Evolutionary conservation across 257 asterid genomes (phyloP).

Genomic region (Nicotiana benthamiana): DNA sequence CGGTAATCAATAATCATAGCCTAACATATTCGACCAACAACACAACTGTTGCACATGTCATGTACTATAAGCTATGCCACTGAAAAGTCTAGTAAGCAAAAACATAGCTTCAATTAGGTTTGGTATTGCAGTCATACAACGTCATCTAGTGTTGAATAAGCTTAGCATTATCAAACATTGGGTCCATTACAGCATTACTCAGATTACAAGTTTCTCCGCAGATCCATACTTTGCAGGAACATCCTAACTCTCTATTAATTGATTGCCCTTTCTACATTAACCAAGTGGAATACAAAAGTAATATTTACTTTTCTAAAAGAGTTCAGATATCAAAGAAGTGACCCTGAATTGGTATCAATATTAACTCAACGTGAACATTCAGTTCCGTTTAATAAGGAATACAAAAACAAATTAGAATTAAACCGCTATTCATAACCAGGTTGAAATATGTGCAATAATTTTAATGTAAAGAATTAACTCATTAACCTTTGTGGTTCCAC

Average conservation of each 20-base stretch:
- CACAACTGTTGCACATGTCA: not conserved
- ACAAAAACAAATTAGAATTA: not conserved
- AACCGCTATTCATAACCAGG: not conserved
- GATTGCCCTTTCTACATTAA: not conserved
- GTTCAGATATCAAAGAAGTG: not conserved
- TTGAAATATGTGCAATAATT: not conserved
- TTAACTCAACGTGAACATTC: not conserved
- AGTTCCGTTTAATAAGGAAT: not conserved
- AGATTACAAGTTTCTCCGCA: not conserved
- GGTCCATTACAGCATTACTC: not conserved
- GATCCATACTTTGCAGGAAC: not conserved
- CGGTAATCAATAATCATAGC: not conserved
- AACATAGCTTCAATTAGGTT: not conserved
- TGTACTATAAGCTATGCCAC: not conserved
- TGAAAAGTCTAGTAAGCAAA: not conserved
- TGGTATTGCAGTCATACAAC: not conserved
- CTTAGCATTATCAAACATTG: not conserved
- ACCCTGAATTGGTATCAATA: not conserved
- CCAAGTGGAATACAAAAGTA: not conserved
- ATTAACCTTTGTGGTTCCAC: constrained; percentile 86
- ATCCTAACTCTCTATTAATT: not conserved
- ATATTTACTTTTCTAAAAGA: not conserved
- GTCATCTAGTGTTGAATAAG: not conserved
- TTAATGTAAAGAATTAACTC: not conserved
- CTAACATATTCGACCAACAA: not conserved